Base-by-base conservation (phyloP, 805 yeast genomes). In the Lipomyces anomalus region DNA sequence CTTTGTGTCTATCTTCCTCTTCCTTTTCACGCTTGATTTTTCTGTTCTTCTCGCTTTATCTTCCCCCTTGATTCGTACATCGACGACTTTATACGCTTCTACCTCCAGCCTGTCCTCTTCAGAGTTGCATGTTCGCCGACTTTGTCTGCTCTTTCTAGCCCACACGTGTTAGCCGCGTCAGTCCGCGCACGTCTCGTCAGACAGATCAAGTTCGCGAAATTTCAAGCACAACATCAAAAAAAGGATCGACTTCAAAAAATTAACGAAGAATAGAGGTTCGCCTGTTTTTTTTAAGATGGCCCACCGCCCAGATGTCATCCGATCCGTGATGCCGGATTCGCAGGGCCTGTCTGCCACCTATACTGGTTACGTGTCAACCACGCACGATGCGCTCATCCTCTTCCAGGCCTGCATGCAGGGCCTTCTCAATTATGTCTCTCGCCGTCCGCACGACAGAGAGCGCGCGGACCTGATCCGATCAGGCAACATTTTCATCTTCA, bases 361-460 rank as follows among this genome's bases (percentile, higher is more conserved):
- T 60, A 66, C 66, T 43, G 92, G 96, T 3, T 87, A 80, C 58
- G 82, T 89, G 35, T 83, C 82, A 13, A 78, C 87, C 24, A 84
- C 94, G 20, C 77, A 77, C 47, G 97, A 89, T 61, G 95, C 96
- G 1, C 68, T 89, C 40, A 62, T 85, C 3, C 73, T 89, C 4
- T 75, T 89, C 38, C 95, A 89, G 60, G 89, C 86, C n/a, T 79
- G 82, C 6, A 61, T 86, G 22, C 75, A 77, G 43, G 78, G 80
- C 22, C 70, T 69, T 40, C 67, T 88, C 9, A 71, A 71, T 9
- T 70, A 79, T 9, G 84, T 86, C 1, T 75, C 80, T 13, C 74
- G 95, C 44, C 71, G 97, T 43, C 95, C 95, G 0, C 84, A 79
- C 48, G 95, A 86, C 58, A 69, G 78, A 20, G 96, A 88, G 64